Conservation (phyloP, 1,284 basidiomycete species). For the Microbotryum scabiosae region DNA sequence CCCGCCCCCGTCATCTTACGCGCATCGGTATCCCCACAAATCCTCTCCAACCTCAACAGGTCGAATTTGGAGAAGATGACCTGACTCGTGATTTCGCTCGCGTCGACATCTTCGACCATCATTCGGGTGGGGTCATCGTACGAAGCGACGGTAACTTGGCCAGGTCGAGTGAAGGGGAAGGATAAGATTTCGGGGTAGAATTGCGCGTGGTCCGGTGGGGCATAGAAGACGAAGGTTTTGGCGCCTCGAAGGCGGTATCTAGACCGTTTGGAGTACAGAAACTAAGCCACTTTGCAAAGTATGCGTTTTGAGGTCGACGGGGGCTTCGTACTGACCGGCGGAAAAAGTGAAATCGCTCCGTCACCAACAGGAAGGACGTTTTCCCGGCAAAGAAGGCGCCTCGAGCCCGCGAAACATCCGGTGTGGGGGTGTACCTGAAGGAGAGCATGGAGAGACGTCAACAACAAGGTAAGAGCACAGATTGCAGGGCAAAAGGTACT, state of each 20-base stretch:
- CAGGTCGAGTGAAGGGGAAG: conserved; percentile 60
- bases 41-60: conserved; percentile 54
- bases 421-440: conserved; percentile 74
- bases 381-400: conserved; percentile 86
- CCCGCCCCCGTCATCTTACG: conserved; percentile 19
- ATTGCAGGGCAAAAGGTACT: conserved; percentile 31
- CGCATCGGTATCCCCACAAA: conserved; percentile 23
- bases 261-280: too few relatives aligned
- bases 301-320: too few relatives aligned
- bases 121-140: conserved; percentile 27
- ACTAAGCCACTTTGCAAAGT: too few relatives aligned
- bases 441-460: not conserved
- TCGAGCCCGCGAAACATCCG: conserved; percentile 85
- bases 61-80: conserved; percentile 83
- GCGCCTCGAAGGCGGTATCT: conserved; percentile 88
- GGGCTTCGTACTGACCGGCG: too few relatives aligned
- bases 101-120: conserved; percentile 45
- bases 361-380: conserved; percentile 78
- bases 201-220: conserved; percentile 75
- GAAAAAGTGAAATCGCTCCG: conserved; percentile 97
- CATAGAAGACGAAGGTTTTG: conserved; percentile 86
- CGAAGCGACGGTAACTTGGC: conserved; percentile 38
- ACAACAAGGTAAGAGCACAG: not conserved
- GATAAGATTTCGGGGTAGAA: conserved; percentile 85
- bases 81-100: conserved; percentile 64